Percentiles rank a stretch among this genome's conserved stretches.
Evolutionary conservation across 805 yeast genomes (phyloP).

Genomic region (Jamesozyma jinghongensis): DNA sequence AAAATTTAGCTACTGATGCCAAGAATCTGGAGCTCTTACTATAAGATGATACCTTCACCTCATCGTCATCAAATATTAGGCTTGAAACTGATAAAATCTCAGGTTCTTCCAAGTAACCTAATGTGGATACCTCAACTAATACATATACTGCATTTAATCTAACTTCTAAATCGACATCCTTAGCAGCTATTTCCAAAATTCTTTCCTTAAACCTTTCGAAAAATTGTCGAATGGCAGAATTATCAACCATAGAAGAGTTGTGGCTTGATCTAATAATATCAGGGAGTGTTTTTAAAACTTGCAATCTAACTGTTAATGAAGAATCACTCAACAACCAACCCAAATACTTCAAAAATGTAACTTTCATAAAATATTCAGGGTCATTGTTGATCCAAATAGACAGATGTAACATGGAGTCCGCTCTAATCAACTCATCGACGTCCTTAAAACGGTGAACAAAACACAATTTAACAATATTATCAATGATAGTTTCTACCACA

Average conservation of each 20-base stretch:
- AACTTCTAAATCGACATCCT: slow-evolving; percentile 49
- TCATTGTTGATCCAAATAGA: slow-evolving; percentile 63
- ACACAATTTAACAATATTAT: slow-evolving; percentile 56
- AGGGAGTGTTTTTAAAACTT: slow-evolving; percentile 48
- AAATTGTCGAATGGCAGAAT: slow-evolving; percentile 63
- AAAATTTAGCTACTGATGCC: slow-evolving; percentile 47
- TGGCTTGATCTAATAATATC: slow-evolving; percentile 31
- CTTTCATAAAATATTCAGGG: slow-evolving; percentile 65
- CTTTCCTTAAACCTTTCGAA: slow-evolving; percentile 63
- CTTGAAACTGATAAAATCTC: slow-evolving; percentile 41
- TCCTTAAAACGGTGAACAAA: slow-evolving; percentile 77
- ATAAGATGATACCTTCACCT: slow-evolving; percentile 25
- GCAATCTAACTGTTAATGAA: slow-evolving; percentile 49
- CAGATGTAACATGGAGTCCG: slow-evolving; percentile 53
- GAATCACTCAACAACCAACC: slow-evolving; percentile 84
- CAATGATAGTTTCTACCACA: slow-evolving; percentile 47
- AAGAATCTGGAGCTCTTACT: slow-evolving; percentile 28
- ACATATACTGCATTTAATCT: slow-evolving; percentile 43
- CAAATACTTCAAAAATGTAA: slow-evolving; percentile 61
- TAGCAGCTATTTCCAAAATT: slow-evolving; percentile 51
- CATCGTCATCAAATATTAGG: slow-evolving; percentile 34
- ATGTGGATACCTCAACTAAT: slow-evolving; percentile 44
- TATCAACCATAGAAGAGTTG: slow-evolving; percentile 31
- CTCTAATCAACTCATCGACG: slow-evolving; percentile 60
- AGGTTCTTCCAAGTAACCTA: slow-evolving; percentile 56